Evolutionary conservation across 805 yeast species (phyloP), one percentile per base, ranked within the genome.

Genomic region (Starmera caribaea): DNA sequence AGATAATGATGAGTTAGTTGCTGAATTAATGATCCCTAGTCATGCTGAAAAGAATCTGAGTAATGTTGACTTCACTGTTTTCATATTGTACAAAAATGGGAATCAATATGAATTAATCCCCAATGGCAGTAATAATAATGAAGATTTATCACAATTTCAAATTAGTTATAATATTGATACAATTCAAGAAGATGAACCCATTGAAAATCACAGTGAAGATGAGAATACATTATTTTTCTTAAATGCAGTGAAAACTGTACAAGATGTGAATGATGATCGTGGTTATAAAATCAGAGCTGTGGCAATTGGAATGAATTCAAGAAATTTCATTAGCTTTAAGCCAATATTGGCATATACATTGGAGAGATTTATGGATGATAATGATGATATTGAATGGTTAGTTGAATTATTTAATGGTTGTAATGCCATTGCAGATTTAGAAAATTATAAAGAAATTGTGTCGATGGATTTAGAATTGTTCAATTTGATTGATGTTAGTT

Each of bases 11-110:
- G 49, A 54, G 31, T 58, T 62, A 37, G 48, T 73, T 36, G 74
- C 81, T 2, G 81, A 73, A 49, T 50, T 79, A 32, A 71, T 79
- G 75, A 63, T 81, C 8, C 83, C 85, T 0, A 74, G 74, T 45
- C 81, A 75, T 49, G 64, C 74, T 36, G 79, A 80, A 46, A 62
- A 62, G 36, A 65, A 70, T 35, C 61, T 73, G 35, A 67, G 60
- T n/a, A 78, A 76, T 41, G 81, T 21, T 3, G 26, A 79, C 51
- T 76, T 65, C 46, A 77, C 85, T 0, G 52, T 72, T 8, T 72
- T 79, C 45, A 65, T 79, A 13, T 53, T 81, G 10, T 77, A 68
- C 54, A 57, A 62, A 35, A 54, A 70, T 63, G 42, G 59, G 55
- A 13, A 45, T 53, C 16, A 61, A 28, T 39, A 40, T 12, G 53